A percentile compares a stretch with the other conserved stretches of the same genome.
Conservation (phyloP, 148 eudicot species). For the Heliosperma pusillum region DNA sequence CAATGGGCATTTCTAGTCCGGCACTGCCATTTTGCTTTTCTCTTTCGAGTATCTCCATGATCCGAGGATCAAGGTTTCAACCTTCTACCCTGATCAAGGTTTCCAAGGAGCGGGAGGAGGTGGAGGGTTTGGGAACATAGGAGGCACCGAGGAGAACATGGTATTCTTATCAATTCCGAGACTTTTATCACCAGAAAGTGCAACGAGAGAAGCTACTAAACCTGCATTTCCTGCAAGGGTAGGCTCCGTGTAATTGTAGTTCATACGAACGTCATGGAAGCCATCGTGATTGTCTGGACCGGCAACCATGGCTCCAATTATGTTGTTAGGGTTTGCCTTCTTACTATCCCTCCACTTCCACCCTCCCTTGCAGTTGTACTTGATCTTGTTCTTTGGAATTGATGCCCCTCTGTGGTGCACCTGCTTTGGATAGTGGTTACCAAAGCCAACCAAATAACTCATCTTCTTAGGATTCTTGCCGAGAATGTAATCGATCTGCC, state of each 20-base stretch:
- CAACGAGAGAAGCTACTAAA: constrained; percentile 79
- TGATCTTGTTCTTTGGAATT: constrained; percentile 80
- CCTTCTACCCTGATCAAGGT: constrained; percentile 37
- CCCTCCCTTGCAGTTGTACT: constrained; percentile 86
- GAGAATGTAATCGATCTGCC: constrained; percentile 82
- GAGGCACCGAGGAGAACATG: constrained; percentile 85
- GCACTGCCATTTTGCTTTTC: too few relatives aligned
- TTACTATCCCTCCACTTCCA: constrained; percentile 83
- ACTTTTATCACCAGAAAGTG: constrained; percentile 61
- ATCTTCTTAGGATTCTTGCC: constrained; percentile 84
- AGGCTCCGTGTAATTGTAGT: constrained; percentile 92
- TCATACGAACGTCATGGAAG: constrained; percentile 72
- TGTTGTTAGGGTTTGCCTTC: constrained; percentile 69
- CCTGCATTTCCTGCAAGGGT: constrained; percentile 93
- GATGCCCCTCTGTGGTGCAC: constrained; percentile 96
- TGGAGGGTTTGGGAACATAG: constrained; percentile 86
- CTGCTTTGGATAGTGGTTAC: constrained; percentile 65
- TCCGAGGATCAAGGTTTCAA: too few relatives aligned
- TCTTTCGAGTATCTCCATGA: too few relatives aligned
- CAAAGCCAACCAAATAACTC: constrained; percentile 88
- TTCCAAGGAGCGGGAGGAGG: constrained; percentile 98
- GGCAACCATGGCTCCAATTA: constrained; percentile 90
- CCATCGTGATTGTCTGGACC: constrained; percentile 88
- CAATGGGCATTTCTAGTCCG: too few relatives aligned
- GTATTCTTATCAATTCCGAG: constrained; percentile 75